phyloP scores from a whole-genome alignment of 257 asterid species.

The Lithospermum erythrorhizon region DNA sequence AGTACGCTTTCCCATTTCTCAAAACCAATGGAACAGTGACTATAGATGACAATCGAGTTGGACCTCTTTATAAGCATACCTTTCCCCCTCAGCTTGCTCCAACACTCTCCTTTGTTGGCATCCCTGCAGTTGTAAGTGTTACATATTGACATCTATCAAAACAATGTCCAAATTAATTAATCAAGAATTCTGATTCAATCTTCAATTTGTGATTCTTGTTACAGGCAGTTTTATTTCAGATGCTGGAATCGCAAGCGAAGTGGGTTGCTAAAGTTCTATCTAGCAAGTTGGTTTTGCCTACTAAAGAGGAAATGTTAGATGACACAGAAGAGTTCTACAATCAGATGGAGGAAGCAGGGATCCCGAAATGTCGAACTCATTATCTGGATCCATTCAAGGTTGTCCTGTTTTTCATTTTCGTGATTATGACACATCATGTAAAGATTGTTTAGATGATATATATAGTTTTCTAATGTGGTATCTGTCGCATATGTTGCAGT shows the following conservation, averaged over 20 bases:
- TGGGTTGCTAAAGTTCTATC: constrained; percentile 24
- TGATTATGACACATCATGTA: too few species aligned
- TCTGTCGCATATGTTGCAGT: too few species aligned
- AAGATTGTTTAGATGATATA: too few species aligned
- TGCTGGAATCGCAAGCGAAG: constrained; percentile 48
- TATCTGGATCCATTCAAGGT: too few species aligned
- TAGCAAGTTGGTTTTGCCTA: too few species aligned
- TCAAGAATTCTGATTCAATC: too few species aligned
- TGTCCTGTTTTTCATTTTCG: too few species aligned
- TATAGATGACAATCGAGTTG: constrained; percentile 43
- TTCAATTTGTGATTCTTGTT: background rate
- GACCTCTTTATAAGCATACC: constrained; percentile 49
- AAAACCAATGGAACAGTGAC: constrained; percentile 38
- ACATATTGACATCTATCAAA: background rate
- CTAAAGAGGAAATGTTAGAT: too few species aligned
- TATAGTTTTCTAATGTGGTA: too few species aligned
- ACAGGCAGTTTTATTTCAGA: constrained; percentile 15
- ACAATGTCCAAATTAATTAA: background rate
- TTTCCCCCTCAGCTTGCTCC: constrained; percentile 63
- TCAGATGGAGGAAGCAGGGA: too few species aligned
- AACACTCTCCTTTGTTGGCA: constrained; percentile 43
- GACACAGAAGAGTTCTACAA: too few species aligned
- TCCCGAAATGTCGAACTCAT: too few species aligned
- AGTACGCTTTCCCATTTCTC: constrained; percentile 40
- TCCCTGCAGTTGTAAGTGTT: constrained; percentile 25